phyloP scores from a whole-genome alignment of 257 asterid species.

The Solanum lignicaule region DNA sequence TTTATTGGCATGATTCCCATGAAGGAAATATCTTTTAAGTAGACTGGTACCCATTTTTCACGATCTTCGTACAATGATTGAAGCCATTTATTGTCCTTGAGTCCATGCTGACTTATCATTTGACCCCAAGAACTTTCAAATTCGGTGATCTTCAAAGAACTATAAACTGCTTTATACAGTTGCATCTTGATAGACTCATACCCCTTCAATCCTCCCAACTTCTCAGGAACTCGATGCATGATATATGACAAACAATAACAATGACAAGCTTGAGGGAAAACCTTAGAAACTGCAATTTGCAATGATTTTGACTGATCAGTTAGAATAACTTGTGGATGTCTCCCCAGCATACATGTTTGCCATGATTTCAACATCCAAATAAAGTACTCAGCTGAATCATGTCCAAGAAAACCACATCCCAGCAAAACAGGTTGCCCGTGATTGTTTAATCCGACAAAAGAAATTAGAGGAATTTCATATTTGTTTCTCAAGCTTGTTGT shows the following conservation, averaged over 20 bases:
- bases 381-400: constrained; percentile 39
- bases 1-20: constrained; percentile 34
- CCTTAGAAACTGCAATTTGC: constrained; percentile 38
- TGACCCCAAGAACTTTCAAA: constrained; percentile 39
- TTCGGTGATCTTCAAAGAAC: constrained; percentile 44
- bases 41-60: constrained; percentile 46
- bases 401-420: constrained; percentile 61
- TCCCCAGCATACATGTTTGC: constrained; percentile 41
- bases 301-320: constrained; percentile 41
- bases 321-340: constrained; percentile 36
- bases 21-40: constrained; percentile 38
- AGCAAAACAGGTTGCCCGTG: constrained; percentile 45
- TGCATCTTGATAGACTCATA: constrained; percentile 40
- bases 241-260: constrained; percentile 34
- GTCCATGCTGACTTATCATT: constrained; percentile 36
- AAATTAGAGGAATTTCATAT: constrained; percentile 45
- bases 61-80: constrained; percentile 41
- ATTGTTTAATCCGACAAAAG: constrained; percentile 53
- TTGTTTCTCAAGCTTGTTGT: constrained; percentile 44
- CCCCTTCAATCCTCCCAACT: constrained; percentile 51
- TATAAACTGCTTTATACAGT: constrained; percentile 35
- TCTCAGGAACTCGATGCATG: constrained; percentile 50
- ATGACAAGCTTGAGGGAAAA: constrained; percentile 37
- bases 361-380: constrained; percentile 48
- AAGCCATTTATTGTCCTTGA: constrained; percentile 45